Conservation (phyloP, 805 yeast genomes). For the Starmerella cellae region DNA sequence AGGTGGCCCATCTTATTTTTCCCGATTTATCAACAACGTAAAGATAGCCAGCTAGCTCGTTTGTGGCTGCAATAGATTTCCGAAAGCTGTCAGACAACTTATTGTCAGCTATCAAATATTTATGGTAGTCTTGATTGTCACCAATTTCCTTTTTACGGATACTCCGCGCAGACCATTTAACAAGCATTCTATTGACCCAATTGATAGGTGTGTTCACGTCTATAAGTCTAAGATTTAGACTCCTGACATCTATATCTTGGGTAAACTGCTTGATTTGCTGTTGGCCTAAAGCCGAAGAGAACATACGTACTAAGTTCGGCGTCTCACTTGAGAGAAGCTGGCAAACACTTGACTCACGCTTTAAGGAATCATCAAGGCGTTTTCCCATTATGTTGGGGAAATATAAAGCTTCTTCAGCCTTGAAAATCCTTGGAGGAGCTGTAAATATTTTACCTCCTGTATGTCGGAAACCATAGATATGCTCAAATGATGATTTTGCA, state of each 20-base stretch:
- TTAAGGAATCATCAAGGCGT: slow-evolving; percentile 31
- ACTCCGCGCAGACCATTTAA: slow-evolving; percentile 38
- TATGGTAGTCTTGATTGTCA: slow-evolving; percentile 34
- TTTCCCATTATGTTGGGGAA: slow-evolving; percentile 68
- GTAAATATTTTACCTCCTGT: slow-evolving; percentile 75
- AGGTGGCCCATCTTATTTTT: slow-evolving; percentile 79
- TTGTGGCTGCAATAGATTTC: slow-evolving; percentile 50
- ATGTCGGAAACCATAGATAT: slow-evolving; percentile 49
- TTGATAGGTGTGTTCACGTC: slow-evolving; percentile 69
- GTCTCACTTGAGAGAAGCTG: slow-evolving; percentile 24
- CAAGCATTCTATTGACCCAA: slow-evolving; percentile 51
- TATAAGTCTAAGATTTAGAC: slow-evolving; percentile 46
- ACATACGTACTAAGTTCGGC: slow-evolving; percentile 51
- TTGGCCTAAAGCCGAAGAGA: slow-evolving; percentile 58
- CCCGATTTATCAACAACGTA: slow-evolving; percentile 63
- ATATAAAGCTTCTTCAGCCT: slow-evolving; percentile 53
- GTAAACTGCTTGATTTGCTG: slow-evolving; percentile 52
- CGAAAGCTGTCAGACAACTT: slow-evolving; percentile 45
- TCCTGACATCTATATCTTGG: slow-evolving; percentile 32
- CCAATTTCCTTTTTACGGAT: slow-evolving; percentile 35
- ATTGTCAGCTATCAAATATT: slow-evolving; percentile 51
- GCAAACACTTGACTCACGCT: slow-evolving; percentile 15
- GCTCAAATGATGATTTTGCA: slow-evolving; percentile 54
- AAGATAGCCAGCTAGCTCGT: slow-evolving; percentile 70
- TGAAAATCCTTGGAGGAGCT: slow-evolving; percentile 72